These are phyloP conservation scores for Fusarium verticillioides DNA, from an alignment of 2,329 filamentous ascomycete genomes.

Conservation along the genomic window DNA sequence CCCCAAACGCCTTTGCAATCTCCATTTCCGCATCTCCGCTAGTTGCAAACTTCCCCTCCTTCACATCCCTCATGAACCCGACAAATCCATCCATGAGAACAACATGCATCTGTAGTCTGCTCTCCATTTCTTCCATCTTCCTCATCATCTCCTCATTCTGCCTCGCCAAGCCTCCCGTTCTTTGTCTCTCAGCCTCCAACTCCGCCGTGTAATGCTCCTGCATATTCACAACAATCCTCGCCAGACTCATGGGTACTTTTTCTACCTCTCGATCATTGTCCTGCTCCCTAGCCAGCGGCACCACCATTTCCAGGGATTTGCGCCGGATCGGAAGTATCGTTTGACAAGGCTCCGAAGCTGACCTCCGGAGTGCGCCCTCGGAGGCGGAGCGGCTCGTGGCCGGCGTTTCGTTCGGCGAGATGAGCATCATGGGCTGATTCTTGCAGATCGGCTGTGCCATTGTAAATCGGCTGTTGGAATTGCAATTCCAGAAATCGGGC, in stretches of 20 bases:
- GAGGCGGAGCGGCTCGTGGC: constrained; percentile 15
- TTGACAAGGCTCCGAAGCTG: constrained; percentile 1
- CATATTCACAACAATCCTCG: constrained; percentile 33
- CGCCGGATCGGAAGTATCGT: background rate
- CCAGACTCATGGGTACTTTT: constrained; percentile 17
- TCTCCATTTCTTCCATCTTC: constrained; percentile 22
- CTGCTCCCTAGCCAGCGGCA: accelerated
- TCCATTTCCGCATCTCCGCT: background rate
- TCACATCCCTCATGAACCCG: constrained; percentile 32
- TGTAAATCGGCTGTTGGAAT: background rate
- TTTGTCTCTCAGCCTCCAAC: constrained; percentile 25
- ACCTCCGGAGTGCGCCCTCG: constrained; percentile 16
- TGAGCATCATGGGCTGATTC: background rate
- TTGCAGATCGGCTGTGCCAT: background rate
- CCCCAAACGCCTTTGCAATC: constrained; percentile 23
- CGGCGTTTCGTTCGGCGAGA: constrained; percentile 30
- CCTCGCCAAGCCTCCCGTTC: background rate
- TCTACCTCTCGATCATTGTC: background rate
- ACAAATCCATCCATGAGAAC: constrained; percentile 38
- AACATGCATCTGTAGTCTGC: constrained; percentile 30
- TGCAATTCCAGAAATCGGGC: background rate
- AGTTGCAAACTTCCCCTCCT: constrained; percentile 4
- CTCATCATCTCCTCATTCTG: constrained; percentile 8
- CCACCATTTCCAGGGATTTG: background rate
- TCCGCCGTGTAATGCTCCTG: constrained; percentile 37